phyloP scores from a whole-genome alignment of 2,329 filamentous ascomycete genomes.

The Colletotrichum theobromicola region DNA sequence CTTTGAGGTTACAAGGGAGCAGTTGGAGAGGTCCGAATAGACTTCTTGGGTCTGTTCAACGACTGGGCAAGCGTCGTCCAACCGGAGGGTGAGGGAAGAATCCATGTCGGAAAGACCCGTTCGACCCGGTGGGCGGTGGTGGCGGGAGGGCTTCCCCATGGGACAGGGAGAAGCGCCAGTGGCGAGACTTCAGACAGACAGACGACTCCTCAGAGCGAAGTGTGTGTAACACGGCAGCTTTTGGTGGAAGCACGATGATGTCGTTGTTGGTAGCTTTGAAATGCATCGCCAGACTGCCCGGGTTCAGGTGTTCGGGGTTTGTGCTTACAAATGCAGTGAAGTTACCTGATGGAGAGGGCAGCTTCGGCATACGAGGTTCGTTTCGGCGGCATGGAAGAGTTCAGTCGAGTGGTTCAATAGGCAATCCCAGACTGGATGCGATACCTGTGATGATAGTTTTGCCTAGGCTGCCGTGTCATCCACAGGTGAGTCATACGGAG shows the following conservation, averaged over 20 bases:
- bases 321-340: not conserved
- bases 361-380: not conserved
- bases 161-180: not conserved
- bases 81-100: not conserved
- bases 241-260: not conserved
- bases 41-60: not conserved
- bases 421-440: not conserved
- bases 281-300: not conserved
- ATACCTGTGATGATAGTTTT: not conserved
- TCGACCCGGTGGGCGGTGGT: not conserved
- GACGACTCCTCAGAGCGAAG: not conserved
- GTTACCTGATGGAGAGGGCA: not conserved
- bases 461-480: not conserved
- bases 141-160: not conserved
- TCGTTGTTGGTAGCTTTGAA: not conserved
- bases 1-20: not conserved
- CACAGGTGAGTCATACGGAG: constrained; percentile 12
- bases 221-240: not conserved
- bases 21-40: not conserved
- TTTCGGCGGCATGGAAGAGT: not conserved
- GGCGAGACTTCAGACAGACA: not conserved
- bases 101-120: not conserved
- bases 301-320: not conserved
- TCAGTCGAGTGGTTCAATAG: not conserved
- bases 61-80: not conserved